phyloP scores from a whole-genome alignment of 495 filamentous ascomycete species.

The Entonaema liquescens region DNA sequence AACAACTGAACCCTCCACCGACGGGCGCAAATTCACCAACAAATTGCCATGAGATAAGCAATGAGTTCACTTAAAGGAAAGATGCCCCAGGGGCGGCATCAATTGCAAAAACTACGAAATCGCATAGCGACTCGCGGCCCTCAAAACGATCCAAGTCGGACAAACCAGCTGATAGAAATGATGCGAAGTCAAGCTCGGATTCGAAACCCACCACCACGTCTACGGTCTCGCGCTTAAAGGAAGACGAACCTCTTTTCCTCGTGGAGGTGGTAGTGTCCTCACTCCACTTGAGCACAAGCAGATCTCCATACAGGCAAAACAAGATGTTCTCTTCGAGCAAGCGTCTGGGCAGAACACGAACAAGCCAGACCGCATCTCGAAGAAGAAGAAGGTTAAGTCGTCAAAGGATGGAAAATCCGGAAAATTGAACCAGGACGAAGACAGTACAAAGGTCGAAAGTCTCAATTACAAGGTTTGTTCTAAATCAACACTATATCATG shows the following conservation, averaged over 20 bases:
- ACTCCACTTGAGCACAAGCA: slow-evolving; percentile 96
- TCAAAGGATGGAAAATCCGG: slow-evolving; percentile 62
- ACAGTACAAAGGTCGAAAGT: slow-evolving; percentile 78
- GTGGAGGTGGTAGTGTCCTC: slow-evolving; percentile 89
- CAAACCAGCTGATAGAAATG: slow-evolving; percentile 41
- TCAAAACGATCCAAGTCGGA: slow-evolving; percentile 56
- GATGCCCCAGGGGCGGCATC: slow-evolving; percentile 54
- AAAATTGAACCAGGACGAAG: slow-evolving; percentile 55
- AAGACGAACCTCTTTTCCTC: slow-evolving; percentile 87
- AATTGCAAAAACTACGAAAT: slow-evolving; percentile 48
- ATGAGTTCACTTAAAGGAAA: slow-evolving; percentile 61
- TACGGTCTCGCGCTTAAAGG: slow-evolving; percentile 56
- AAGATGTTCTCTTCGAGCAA: slow-evolving; percentile 93
- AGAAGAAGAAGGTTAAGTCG: slow-evolving; percentile 60
- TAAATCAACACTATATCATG: not conserved
- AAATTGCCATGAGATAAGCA: slow-evolving; percentile 25
- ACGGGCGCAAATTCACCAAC: slow-evolving; percentile 1
- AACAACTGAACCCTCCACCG: not conserved
- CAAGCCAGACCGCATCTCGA: slow-evolving; percentile 57
- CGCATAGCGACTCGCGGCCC: slow-evolving; percentile 47
- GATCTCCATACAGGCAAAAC: slow-evolving; percentile 90
- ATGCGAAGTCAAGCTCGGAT: slow-evolving; percentile 32
- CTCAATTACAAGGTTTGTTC: slow-evolving; percentile 83
- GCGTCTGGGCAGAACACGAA: slow-evolving; percentile 58
- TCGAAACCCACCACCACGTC: slow-evolving; percentile 42